Evolutionary conservation across 805 yeast genomes (phyloP), one percentile per base, ranked within the genome.

Genomic region (Barnettozyma botsteinii): DNA sequence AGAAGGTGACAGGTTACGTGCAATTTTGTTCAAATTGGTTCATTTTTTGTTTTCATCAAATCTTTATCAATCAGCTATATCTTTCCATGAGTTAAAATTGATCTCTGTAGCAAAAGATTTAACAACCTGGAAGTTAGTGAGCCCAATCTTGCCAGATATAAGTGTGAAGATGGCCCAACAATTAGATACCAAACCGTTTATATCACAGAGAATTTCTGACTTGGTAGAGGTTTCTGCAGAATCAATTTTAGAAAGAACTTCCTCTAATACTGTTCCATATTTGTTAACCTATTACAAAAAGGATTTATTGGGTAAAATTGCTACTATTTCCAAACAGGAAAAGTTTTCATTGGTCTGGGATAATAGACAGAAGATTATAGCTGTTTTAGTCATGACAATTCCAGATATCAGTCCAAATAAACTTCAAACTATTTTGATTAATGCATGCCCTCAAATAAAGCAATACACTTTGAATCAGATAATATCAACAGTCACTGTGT

Each of bases 71-170:
- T 73, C 79, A 1, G 77, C 85, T 49, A 65, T 84, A 49, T 87
- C 87, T 0, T 77, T 79, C 47, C 81, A 79, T 52, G 75, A 77
- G 41, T 62, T 91, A 4, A 62, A 75, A 18, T 62, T 70, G 25
- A 69, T 84, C 11, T 81, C 96, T 0, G 51, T 62, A 14, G 65
- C 75, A 2, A 74, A 75, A 48, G 60, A 67, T 1, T 62, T 74
- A 26, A 76, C 95, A 0, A 81, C 95, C 0, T 88, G 91, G 75
- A 85, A 83, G 55, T 61, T 91, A 12, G 64, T 87, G 17, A 77
- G 85, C 7, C 95, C 96, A 0, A 85, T 77, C 45, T 70, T 93
- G 51, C 88, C 91, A 3, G 73, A 80, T 26, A 67, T 88, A 7
- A 73, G 89, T 28, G 73, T 77, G 31, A 72, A 72, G 19, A 69